Percentiles rank a stretch among this genome's conserved stretches.
Conservation (phyloP, 2,329 filamentous ascomycete species). For the Albophoma yamanashiensis region DNA sequence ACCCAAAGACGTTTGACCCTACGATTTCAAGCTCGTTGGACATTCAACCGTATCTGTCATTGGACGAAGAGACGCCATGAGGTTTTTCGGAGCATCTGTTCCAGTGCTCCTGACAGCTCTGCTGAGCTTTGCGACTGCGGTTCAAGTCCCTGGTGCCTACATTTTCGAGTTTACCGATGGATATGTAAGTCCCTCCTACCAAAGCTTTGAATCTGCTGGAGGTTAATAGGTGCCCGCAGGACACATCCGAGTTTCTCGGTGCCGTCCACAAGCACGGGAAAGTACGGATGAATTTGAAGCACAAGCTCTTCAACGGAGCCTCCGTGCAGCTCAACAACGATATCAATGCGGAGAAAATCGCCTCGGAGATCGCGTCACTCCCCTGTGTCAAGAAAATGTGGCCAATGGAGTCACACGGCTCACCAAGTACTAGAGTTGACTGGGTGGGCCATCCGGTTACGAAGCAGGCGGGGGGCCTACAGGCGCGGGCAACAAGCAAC, state of each 20-base stretch:
- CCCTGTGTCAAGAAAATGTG: conserved; percentile 37
- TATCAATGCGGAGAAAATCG: conserved; percentile 30
- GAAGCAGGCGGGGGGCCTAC: too few species aligned
- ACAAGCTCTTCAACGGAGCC: conserved; percentile 41
- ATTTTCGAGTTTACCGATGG: conserved; percentile 43
- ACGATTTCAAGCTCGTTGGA: too few species aligned
- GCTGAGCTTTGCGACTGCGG: too few species aligned
- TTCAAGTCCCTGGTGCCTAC: conserved; percentile 32
- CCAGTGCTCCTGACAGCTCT: too few species aligned
- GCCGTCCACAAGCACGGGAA: conserved; percentile 14
- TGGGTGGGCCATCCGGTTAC: too few species aligned
- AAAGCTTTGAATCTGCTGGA: not conserved
- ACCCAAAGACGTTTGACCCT: too few species aligned
- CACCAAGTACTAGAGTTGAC: not conserved
- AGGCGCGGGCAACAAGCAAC: conserved; percentile 4
- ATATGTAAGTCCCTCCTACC: conserved; percentile 21
- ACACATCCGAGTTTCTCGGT: not conserved
- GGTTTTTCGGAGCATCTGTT: too few species aligned
- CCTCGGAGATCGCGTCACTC: conserved; percentile 27
- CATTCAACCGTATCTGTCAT: too few species aligned
- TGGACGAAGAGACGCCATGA: too few species aligned
- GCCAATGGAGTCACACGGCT: conserved; percentile 25
- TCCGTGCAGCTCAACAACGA: conserved; percentile 41
- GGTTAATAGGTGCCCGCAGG: not conserved
- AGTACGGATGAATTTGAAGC: conserved; percentile 36